These are phyloP conservation scores for Amanita molliuscula DNA, from an alignment of 768 basidiomycete species.

Conservation along the genomic window DNA sequence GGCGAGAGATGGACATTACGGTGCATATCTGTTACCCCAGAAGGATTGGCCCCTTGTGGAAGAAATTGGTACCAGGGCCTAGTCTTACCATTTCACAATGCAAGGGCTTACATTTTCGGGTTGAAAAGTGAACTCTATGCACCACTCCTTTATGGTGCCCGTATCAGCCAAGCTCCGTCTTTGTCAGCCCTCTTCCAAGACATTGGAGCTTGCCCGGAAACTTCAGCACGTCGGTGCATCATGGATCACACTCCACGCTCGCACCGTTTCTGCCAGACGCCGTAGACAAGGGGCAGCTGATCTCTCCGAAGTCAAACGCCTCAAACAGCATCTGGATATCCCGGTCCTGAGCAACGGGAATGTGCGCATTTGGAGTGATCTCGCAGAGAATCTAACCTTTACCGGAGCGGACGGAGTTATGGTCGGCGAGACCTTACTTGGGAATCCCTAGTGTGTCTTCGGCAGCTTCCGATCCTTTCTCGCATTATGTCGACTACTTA, in stretches of 20 bases:
- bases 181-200: constrained; percentile 43
- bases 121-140: constrained; percentile 50
- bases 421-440: constrained; percentile 71
- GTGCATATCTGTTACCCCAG: constrained; percentile 65
- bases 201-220: constrained; percentile 42
- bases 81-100: not conserved
- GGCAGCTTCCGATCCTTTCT: constrained; percentile 5
- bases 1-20: constrained; percentile 57
- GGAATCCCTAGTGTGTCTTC: constrained; percentile 55
- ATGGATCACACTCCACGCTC: constrained; percentile 67
- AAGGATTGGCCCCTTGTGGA: constrained; percentile 65
- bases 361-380: constrained; percentile 49
- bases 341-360: constrained; percentile 77
- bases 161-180: constrained; percentile 54
- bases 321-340: constrained; percentile 40
- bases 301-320: constrained; percentile 42
- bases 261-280: constrained; percentile 59
- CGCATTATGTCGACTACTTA: not conserved
- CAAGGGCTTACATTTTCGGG: not conserved
- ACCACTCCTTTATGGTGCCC: constrained; percentile 51
- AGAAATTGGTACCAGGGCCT: constrained; percentile 38
- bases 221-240: constrained; percentile 59
- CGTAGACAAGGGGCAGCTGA: constrained; percentile 67
- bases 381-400: constrained; percentile 37
- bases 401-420: constrained; percentile 69